Percentiles rank a stretch among this genome's conserved stretches.
These are phyloP conservation scores for Bathelium albidoporum DNA, from an alignment of 495 filamentous ascomycete species.

Conservation along the genomic window DNA sequence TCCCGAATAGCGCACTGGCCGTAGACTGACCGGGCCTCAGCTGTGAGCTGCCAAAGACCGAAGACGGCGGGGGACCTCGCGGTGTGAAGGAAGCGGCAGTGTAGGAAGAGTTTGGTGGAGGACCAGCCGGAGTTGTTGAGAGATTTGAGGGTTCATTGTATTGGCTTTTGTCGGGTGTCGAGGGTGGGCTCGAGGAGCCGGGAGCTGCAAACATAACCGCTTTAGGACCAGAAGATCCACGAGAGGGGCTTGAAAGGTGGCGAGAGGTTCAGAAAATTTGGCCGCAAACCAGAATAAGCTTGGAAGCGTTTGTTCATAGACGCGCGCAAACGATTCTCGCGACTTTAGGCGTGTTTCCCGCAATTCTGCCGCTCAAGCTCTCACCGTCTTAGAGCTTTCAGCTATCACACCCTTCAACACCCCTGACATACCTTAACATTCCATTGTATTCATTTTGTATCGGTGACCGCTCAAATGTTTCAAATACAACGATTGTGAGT, in stretches of 20 bases:
- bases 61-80: conserved; percentile 53
- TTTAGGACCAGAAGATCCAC: too few species aligned
- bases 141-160: conserved; percentile 23
- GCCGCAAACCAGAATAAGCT: too few species aligned
- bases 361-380: background rate
- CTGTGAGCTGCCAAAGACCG: conserved; percentile 57
- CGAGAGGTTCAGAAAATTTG: too few species aligned
- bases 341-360: background rate
- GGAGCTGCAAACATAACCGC: background rate
- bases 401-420: background rate
- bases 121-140: conserved; percentile 70
- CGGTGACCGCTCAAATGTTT: too few species aligned
- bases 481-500: background rate
- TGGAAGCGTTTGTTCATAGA: too few species aligned
- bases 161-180: background rate
- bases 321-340: background rate
- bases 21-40: conserved; percentile 31
- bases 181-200: background rate
- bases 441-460: too few species aligned
- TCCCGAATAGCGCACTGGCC: conserved; percentile 15
- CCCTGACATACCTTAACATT: background rate
- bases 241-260: too few species aligned
- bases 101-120: conserved; percentile 50
- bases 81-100: conserved; percentile 61
- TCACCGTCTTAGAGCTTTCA: background rate